Evolutionary conservation across 176 grass and related monocot genomes (phyloP), one percentile per base, ranked within the genome.

Genomic region (Phragmites australis): DNA sequence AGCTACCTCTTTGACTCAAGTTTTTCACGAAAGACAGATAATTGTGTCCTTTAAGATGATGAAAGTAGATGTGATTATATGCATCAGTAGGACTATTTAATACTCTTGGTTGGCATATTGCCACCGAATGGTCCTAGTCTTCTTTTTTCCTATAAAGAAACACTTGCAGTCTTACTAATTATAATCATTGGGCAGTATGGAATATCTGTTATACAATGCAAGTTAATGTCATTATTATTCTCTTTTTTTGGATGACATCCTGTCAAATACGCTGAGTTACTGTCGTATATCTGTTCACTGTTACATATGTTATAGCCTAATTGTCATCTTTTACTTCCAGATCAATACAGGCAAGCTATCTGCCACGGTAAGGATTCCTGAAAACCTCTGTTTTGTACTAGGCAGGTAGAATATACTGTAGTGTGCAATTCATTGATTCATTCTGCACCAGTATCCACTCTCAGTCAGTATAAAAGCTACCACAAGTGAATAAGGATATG

Each of bases 341-440:
- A 58, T 83, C 75, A 68, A 85, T 70, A 51, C 75, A 40, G 87
- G 80, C 66, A 93, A 87, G 75, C 70, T 89, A 76, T 93, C 84
- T 84, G 83, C 90, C 16, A 89, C 23, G 87, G 87, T 93, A 61
- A 80, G 72, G 41, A 9, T 76, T 66, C 6, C 81, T 83, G 41
- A 45, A 31, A 39, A 25, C 8, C 45, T 13, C 62, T 75, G 2
- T 68, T 47, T 61, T 19, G 2, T 78, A 39, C 11, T 59, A 59
- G 41, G 48, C 27, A 74, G 0, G n/a, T 66, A 53, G 22, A 85
- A 61, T 49, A 70, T 9, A 23, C 7, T 75, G 21, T 70, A 51
- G 34, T 26, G 61, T 76, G 9, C 3, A 26, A 12, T 12, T 58
- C n/a, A 58, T 58, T 70, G 25, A 55, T 63, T 53, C n/a, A 15